Conservation (phyloP, 495 filamentous ascomycete genomes). For the Diplogelasinospora grovesii region DNA sequence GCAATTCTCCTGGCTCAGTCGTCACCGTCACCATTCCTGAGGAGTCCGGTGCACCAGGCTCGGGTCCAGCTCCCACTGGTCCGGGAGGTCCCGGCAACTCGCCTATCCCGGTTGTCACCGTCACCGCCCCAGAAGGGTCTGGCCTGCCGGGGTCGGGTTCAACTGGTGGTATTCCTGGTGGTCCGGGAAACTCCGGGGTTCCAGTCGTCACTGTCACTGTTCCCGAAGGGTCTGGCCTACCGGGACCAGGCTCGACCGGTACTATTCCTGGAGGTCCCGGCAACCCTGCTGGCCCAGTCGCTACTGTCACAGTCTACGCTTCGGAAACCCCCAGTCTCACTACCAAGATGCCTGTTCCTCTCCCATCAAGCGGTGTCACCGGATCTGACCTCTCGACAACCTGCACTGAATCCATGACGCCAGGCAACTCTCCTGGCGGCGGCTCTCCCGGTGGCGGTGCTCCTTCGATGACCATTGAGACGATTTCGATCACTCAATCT, state of each 20-base stretch:
- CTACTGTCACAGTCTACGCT: conserved; percentile 11
- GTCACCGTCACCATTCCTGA: conserved; percentile 14
- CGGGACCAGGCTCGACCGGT: conserved; percentile 13
- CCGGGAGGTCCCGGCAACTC: conserved; percentile 17
- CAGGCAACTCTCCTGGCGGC: not conserved
- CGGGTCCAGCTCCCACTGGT: conserved; percentile 15
- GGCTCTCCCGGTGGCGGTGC: not conserved
- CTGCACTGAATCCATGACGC: too few species aligned
- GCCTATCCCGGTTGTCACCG: conserved; percentile 14
- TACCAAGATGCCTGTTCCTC: conserved; percentile 5
- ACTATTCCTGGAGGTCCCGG: conserved; percentile 4
- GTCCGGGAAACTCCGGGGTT: too few species aligned
- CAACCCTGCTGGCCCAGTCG: conserved; percentile 7
- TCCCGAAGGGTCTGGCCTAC: conserved; percentile 6
- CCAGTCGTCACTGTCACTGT: conserved; percentile 20
- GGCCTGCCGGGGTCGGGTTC: conserved; percentile 2
- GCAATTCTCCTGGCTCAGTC: conserved; percentile 10
- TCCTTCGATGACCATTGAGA: conserved; percentile 8
- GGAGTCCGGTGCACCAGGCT: not conserved
- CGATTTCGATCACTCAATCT: conserved; percentile 6
- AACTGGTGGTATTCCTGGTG: too few species aligned
- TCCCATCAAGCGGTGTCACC: not conserved
- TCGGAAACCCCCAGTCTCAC: not conserved
- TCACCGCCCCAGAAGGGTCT: conserved; percentile 16
- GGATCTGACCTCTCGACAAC: not conserved